Evolutionary conservation across 2,329 filamentous ascomycete genomes (phyloP).

Genomic region (Arachnopeziza araneosa): DNA sequence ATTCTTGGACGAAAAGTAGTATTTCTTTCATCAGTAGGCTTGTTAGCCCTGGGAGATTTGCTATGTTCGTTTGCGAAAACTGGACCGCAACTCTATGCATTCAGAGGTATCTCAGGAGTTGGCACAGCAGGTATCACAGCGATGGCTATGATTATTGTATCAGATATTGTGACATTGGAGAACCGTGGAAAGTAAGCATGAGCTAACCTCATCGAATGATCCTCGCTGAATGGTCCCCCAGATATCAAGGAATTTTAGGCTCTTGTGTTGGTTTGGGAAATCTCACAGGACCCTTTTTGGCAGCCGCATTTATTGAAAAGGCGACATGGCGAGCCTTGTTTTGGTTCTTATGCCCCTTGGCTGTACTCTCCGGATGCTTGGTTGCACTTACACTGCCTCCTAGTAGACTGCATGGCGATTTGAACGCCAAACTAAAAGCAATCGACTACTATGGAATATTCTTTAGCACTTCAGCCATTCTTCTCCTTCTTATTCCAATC

Average conservation of each 20-base stretch:
- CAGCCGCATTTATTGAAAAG: constrained; percentile 34
- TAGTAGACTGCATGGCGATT: constrained; percentile 42
- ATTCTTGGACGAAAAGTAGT: constrained; percentile 56
- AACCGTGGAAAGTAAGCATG: constrained; percentile 47
- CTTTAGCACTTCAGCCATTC: constrained; percentile 48
- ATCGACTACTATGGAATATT: constrained; percentile 56
- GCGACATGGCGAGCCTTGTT: constrained; percentile 41
- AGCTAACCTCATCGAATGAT: not conserved
- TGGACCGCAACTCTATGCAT: constrained; percentile 54
- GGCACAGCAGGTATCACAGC: constrained; percentile 56
- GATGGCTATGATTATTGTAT: constrained; percentile 56
- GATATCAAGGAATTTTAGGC: constrained; percentile 39
- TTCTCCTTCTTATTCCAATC: constrained; percentile 58
- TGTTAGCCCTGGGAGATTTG: constrained; percentile 52
- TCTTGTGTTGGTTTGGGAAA: constrained; percentile 38
- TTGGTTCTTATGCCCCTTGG: constrained; percentile 47
- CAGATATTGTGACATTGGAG: constrained; percentile 53
- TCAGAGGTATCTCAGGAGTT: constrained; percentile 55
- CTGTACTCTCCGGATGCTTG: constrained; percentile 40
- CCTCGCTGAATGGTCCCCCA: constrained; percentile 5
- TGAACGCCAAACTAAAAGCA: constrained; percentile 43
- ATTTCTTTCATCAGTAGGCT: constrained; percentile 45
- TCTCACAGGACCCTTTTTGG: constrained; percentile 39
- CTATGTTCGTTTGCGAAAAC: constrained; percentile 52
- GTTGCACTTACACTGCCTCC: constrained; percentile 46